Base-by-base conservation (phyloP, 169 alveolate species). In the Eimeria acervulina region DNA sequence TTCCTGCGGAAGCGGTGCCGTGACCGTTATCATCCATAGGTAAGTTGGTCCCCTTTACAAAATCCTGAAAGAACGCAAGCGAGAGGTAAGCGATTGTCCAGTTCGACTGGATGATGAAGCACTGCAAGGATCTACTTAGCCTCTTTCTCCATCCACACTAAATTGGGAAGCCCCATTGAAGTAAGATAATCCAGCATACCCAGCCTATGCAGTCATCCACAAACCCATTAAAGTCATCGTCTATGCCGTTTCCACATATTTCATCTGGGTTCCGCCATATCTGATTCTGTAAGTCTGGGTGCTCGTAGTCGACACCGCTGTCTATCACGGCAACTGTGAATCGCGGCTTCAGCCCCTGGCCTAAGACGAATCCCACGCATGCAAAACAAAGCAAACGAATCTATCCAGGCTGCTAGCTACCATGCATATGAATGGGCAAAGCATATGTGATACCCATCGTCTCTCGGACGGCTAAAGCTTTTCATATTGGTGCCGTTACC, bases 151-250 rank as follows among this genome's bases (percentile, higher is more conserved):
- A 31, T 83, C 17, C 59, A 33, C 68, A 15, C 40, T 36, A 36
- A 52, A 38, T 31, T 51, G 26, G 44, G 10, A 38, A 51, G 70
- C 40, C 44, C 17, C 78, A 17, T 1, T 0, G 47, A 4, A 4
- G 83, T 38, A 36, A 33, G 83, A 72, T 72, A 28, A 70, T 10
- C 21, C 38, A 51, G 59, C 97, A 87, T 88, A 97, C 98, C 98
- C 98, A 97, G 40, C 98, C 98, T 52, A 95, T 84, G 51, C 98
- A 97, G 88, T 97, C 98, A 90, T 97, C 98, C 26, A 97, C 97
- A 63, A 96, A 95, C 4, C 98, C 98, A 89, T 97, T 96, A 52
- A 91, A 63, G 70, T 97, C 98, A 36, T 97, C 98, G 76, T 96
- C 98, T 28, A 74, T 80, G 51, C 96, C 97, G 55, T 94, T 81